Percentiles rank a stretch among this genome's conserved stretches.
These are phyloP conservation scores for Inga laurina DNA, from an alignment of 306 rosid genomes.

Conservation along the genomic window DNA sequence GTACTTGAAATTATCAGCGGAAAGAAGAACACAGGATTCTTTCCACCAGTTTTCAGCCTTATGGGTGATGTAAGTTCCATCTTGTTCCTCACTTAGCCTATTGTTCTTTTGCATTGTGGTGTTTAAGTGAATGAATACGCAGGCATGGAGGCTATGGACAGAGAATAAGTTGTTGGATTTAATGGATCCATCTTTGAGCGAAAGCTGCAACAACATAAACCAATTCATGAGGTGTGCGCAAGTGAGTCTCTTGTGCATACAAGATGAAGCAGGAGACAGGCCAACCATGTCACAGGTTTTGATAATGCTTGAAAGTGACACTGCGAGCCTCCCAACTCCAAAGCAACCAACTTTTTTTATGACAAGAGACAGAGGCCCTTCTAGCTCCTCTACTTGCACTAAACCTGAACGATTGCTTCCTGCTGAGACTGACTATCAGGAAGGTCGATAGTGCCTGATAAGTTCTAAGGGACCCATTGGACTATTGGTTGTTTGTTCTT, in stretches of 20 bases:
- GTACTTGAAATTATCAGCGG: conserved; percentile 58
- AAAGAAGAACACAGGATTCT: conserved; percentile 48
- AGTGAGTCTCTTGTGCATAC: not conserved
- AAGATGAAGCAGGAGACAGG: not conserved
- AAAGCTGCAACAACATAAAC: not conserved
- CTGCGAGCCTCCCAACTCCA: conserved; percentile 36
- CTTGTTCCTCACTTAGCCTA: not conserved
- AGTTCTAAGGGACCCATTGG: not conserved
- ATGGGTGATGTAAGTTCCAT: conserved; percentile 41
- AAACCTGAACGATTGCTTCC: conserved; percentile 27
- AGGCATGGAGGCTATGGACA: conserved; percentile 1
- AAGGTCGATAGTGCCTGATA: conserved; percentile 35
- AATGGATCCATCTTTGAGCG: not conserved
- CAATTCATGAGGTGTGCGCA: not conserved
- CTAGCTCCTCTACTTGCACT: conserved; percentile 41
- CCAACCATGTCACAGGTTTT: not conserved
- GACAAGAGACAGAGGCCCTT: not conserved
- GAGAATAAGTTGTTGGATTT: not conserved
- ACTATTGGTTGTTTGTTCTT: not conserved
- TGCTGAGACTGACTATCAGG: conserved; percentile 13
- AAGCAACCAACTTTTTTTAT: conserved; percentile 44
- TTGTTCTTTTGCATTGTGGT: not conserved
- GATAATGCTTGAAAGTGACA: not conserved
- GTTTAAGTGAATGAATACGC: not conserved
- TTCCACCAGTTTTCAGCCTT: conserved; percentile 46